phyloP scores from a whole-genome alignment of 306 rosid species.

The Cucumis melo region DNA sequence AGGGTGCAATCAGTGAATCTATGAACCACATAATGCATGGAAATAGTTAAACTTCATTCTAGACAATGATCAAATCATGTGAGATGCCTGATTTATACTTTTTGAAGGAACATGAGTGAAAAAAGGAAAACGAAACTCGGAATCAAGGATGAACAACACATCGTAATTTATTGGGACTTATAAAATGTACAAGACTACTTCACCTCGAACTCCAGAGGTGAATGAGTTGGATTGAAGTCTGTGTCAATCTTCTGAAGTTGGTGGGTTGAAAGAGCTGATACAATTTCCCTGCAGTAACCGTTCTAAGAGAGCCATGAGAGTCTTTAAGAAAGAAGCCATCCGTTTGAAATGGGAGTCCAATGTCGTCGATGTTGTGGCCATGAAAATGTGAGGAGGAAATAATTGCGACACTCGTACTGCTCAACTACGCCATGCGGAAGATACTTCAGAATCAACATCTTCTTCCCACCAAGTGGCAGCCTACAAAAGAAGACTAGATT shows the following conservation, averaged over 20 bases:
- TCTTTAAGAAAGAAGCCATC: conserved; percentile 45
- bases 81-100: not conserved
- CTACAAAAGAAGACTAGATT: conserved; percentile 23
- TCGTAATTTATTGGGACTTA: not conserved
- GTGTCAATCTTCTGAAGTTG: conserved; percentile 20
- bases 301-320: conserved; percentile 22
- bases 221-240: conserved; percentile 1
- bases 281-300: conserved; percentile 26
- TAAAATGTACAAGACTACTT: not conserved
- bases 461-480: conserved; percentile 96
- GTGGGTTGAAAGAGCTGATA: conserved; percentile 37
- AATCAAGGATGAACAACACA: not conserved
- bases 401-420: conserved; percentile 58
- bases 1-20: not conserved
- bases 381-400: conserved; percentile 63
- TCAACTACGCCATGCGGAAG: conserved; percentile 88
- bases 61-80: not conserved
- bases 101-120: not conserved
- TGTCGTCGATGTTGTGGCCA: conserved; percentile 48
- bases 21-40: no score
- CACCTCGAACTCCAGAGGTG: not conserved
- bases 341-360: conserved; percentile 49
- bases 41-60: not conserved
- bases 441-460: conserved; percentile 56
- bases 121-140: not conserved